These are phyloP conservation scores for Corylus heterophylla DNA, from an alignment of 306 rosid genomes.

Conservation along the genomic window DNA sequence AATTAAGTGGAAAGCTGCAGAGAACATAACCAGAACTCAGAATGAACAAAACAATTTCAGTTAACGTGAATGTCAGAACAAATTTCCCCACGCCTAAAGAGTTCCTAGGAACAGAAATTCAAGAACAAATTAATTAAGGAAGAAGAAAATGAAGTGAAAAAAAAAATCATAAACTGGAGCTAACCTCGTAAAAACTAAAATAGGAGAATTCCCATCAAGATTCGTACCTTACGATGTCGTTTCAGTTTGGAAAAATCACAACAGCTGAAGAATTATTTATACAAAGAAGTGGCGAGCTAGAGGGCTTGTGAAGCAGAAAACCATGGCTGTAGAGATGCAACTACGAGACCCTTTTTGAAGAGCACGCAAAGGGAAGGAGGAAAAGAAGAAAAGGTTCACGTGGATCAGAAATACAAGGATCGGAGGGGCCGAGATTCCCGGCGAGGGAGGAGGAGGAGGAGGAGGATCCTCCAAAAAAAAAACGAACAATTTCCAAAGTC, in stretches of 20 bases:
- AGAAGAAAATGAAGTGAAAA: not conserved
- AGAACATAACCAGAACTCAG: not conserved
- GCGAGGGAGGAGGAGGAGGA: constrained; percentile 31
- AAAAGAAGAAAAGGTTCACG: too few relatives aligned
- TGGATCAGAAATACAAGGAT: not conserved
- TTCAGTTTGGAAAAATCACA: not conserved
- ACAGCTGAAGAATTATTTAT: not conserved
- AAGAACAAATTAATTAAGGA: not conserved
- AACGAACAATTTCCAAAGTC: constrained; percentile 37
- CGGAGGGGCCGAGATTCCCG: constrained; percentile 40
- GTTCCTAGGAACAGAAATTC: not conserved
- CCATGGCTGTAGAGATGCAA: constrained; percentile 27
- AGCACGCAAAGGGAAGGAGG: constrained; percentile 56
- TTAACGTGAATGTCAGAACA: not conserved
- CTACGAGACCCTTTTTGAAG: constrained; percentile 40
- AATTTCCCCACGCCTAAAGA: not conserved
- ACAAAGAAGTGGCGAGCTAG: not conserved
- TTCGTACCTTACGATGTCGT: not conserved
- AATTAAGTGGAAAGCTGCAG: not conserved
- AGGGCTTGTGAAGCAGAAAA: not conserved
- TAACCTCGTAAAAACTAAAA: not conserved
- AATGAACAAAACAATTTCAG: not conserved
- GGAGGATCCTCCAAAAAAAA: not conserved
- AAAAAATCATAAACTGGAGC: not conserved
- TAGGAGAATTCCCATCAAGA: not conserved